Evolutionary conservation across 2,329 filamentous ascomycete genomes (phyloP), one percentile per base, ranked within the genome.

Genomic region (Trichoderma arundinaceum): DNA sequence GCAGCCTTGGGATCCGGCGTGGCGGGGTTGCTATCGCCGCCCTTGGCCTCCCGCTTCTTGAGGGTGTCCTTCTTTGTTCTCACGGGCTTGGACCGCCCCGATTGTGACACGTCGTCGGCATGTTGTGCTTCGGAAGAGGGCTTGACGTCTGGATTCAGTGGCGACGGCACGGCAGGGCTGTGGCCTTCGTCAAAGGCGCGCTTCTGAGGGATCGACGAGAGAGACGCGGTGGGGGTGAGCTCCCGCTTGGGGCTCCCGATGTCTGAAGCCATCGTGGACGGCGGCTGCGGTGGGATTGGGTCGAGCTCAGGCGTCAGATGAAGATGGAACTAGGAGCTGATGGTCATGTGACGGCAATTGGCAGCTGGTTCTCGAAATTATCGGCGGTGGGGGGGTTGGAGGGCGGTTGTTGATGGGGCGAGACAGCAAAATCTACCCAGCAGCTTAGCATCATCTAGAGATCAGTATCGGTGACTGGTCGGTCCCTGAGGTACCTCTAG

Each of bases 81-180:
- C 13, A 77, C 72, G 41, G 82, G 79, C 67, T 80, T 80, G 41
- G 72, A 71, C 32, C 75, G 74, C 39, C 69, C 70, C n/a, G 71
- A 62, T 22, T 76, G 75, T 9, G 72, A 67, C 69, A 81, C 83
- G 69, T 86, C 84, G 41, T 84, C 82, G 12, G 76, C 74, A 13
- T 75, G 72, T 22, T 77, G 76, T 2, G 76, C 72, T 63, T 79
- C 80, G 54, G 74, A 74, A 48, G 74, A 74, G 9, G 75, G 71
- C 67, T 75, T 85, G 68, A 83, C 82, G 52, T 90, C 87, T 53
- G 88, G 88, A 71, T 93, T 93, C 68, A 94, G 84, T 33, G 90
- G 90, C 10, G 91, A 94, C 2, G 90, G 87, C 1, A 92, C 83
- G 12, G 88, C 83, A 4, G 91, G 90, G 67, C 84, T 84, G 76